Percentiles rank a stretch among this genome's conserved stretches.
Conservation (phyloP, 345 rosid genomes). For the Firmiana major region DNA sequence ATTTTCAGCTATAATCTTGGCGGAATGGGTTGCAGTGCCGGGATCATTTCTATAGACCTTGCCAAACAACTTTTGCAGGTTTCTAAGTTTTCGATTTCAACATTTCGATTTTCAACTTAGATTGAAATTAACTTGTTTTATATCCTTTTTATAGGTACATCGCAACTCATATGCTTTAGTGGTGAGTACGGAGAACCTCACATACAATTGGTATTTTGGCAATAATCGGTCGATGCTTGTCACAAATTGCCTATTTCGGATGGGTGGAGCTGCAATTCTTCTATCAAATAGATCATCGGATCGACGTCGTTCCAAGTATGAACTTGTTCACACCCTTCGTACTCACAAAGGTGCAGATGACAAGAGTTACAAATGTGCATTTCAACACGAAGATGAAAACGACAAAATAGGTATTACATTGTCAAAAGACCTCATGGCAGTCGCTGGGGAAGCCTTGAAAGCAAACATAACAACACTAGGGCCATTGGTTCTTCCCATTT, state of each 20-base stretch:
- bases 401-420: conserved; percentile 38
- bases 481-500: conserved; percentile 63
- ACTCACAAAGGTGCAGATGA: conserved; percentile 66
- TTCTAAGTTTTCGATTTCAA: neutral
- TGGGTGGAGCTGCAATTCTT: conserved; percentile 57
- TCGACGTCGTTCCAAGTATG: conserved; percentile 43
- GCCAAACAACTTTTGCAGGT: conserved; percentile 62
- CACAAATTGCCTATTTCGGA: conserved; percentile 50
- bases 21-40: conserved; percentile 64
- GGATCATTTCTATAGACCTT: conserved; percentile 52
- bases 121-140: too few species aligned
- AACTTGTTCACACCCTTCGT: conserved; percentile 53
- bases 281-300: conserved; percentile 46
- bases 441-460: conserved; percentile 58
- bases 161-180: conserved; percentile 57
- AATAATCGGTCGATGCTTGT: conserved; percentile 58
- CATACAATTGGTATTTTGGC: conserved; percentile 46
- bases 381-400: conserved; percentile 47
- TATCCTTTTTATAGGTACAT: conserved; percentile 27
- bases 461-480: conserved; percentile 61
- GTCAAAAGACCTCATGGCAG: conserved; percentile 58
- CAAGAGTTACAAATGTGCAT: conserved; percentile 40
- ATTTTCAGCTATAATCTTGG: conserved; percentile 50
- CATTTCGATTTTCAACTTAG: too few species aligned
- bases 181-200: conserved; percentile 54